These are phyloP conservation scores for Earliella scabrosa DNA, from an alignment of 1,284 basidiomycete genomes.

Conservation along the genomic window DNA sequence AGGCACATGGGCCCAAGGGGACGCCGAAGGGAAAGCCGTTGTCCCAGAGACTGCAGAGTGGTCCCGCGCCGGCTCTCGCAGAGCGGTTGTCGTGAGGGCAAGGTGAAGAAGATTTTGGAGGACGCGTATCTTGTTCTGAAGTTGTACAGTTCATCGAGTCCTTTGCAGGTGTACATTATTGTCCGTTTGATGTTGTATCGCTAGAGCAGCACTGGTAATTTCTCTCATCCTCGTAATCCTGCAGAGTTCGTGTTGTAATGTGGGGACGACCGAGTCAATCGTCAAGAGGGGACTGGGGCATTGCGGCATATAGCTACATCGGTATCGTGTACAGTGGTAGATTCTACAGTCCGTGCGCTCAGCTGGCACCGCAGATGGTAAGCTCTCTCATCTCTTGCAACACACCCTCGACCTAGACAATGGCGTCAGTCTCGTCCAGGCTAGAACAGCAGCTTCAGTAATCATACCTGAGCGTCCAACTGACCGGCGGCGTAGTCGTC, in stretches of 20 bases:
- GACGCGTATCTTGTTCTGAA: too few relatives aligned
- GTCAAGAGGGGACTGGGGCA: not conserved
- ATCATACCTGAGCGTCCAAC: slow-evolving; percentile 84
- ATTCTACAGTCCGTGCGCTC: slow-evolving; percentile 11
- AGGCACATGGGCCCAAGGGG: too few relatives aligned
- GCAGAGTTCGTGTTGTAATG: too few relatives aligned
- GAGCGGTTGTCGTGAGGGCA: too few relatives aligned
- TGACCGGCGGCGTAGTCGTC: slow-evolving; percentile 98
- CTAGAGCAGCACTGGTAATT: too few relatives aligned
- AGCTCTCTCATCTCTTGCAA: slow-evolving; percentile 96
- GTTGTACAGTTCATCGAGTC: not conserved
- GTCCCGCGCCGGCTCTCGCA: too few relatives aligned
- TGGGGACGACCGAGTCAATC: not conserved
- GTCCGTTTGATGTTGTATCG: too few relatives aligned
- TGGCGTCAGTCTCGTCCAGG: not conserved
- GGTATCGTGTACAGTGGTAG: slow-evolving; percentile 9
- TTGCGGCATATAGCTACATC: slow-evolving; percentile 14
- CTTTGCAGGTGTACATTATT: not conserved
- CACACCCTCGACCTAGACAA: slow-evolving; percentile 74
- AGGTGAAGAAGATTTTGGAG: too few relatives aligned
- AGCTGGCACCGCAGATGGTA: slow-evolving; percentile 80
- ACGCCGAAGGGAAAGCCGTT: too few relatives aligned
- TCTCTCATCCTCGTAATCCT: too few relatives aligned
- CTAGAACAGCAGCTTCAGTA: not conserved
- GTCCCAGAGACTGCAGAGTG: too few relatives aligned